phyloP scores from a whole-genome alignment of 192 early-diverging fungal species.

The Linnemannia hyalina region DNA sequence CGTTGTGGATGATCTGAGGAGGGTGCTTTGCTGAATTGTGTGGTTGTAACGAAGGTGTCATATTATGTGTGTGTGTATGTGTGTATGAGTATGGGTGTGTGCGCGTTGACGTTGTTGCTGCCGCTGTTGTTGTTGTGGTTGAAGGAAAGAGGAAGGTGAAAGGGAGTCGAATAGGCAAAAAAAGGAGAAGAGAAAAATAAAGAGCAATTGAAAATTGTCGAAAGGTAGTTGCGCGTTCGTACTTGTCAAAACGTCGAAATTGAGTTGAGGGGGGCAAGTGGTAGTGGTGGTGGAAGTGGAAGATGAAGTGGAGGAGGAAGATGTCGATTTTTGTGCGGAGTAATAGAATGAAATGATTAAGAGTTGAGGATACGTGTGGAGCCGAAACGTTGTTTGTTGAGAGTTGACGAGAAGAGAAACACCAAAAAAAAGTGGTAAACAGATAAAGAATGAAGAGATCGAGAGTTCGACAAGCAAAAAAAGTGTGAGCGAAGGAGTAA shows the following conservation, averaged over 20 bases:
- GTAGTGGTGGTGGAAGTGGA: too few relatives aligned
- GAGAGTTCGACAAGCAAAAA: background rate
- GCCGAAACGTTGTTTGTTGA: background rate
- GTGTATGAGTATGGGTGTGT: background rate
- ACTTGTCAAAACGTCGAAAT: background rate
- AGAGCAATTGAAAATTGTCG: background rate
- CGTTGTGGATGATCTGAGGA: conserved; percentile 54
- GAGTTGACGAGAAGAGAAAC: background rate
- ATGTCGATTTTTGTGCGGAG: background rate
- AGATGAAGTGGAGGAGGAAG: background rate
- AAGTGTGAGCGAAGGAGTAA: background rate
- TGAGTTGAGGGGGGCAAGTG: background rate
- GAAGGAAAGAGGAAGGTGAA: background rate
- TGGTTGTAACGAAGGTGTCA: conserved; percentile 22
- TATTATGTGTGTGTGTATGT: background rate
- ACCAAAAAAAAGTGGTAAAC: background rate
- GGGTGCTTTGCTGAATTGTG: background rate
- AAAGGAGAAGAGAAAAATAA: background rate
- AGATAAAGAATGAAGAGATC: background rate
- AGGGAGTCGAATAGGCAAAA: background rate
- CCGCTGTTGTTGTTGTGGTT: too few relatives aligned
- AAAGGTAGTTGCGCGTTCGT: background rate
- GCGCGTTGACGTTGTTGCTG: background rate
- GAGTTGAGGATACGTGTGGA: background rate
- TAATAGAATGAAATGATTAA: background rate